phyloP scores from a whole-genome alignment of 345 rosid genomes.

The Euphorbia pulcherrima region DNA sequence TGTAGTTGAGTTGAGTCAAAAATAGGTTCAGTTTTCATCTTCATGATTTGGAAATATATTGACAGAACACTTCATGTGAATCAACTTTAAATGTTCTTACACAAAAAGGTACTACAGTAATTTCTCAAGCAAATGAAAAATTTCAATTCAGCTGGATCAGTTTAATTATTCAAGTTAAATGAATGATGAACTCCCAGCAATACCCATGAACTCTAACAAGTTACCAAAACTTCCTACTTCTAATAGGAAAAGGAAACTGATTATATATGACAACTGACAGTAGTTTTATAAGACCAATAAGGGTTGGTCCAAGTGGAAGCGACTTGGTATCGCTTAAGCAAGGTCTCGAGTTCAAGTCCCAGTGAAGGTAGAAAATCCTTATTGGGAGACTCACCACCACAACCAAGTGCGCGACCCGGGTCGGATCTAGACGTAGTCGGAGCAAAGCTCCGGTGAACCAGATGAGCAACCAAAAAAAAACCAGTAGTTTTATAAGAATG shows the following conservation, averaged over 20 bases:
- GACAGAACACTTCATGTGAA: background rate
- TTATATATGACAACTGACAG: no score
- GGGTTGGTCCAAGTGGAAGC: no score
- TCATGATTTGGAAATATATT: background rate
- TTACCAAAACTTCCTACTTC: background rate
- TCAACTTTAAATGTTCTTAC: background rate
- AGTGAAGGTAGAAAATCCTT: no score
- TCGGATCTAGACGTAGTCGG: no score
- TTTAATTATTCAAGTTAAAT: no score
- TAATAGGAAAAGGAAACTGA: background rate
- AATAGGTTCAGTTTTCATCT: background rate
- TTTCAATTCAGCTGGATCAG: background rate
- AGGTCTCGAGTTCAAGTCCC: no score
- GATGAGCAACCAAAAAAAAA: no score
- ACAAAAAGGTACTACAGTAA: background rate
- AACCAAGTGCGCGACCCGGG: no score
- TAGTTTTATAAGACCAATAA: no score
- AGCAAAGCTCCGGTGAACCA: no score
- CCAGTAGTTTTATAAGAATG: background rate
- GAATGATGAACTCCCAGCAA: background rate
- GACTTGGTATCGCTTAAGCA: no score
- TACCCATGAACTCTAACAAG: background rate
- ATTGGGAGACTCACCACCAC: no score
- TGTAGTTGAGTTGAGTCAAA: background rate
- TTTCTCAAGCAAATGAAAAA: background rate